Percentiles rank a stretch among this genome's conserved stretches.
phyloP scores from a whole-genome alignment of 805 yeast genomes.

The Saccharomyces jurei region DNA sequence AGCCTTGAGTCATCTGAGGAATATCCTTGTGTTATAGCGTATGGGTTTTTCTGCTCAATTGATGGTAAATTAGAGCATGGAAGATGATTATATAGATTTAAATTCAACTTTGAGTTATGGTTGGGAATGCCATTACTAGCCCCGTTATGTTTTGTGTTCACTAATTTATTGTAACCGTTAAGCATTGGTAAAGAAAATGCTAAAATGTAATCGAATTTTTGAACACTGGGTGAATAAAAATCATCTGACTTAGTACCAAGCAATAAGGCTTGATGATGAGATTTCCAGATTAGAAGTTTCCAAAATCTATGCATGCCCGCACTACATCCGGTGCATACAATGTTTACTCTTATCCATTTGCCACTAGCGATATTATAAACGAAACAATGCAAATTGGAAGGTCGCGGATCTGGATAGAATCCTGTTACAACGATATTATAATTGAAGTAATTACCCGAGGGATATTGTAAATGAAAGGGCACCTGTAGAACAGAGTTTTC shows the following conservation, averaged over 20 bases:
- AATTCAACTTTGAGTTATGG: not conserved
- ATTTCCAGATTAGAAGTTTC: slow-evolving; percentile 66
- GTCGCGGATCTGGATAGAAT: slow-evolving; percentile 37
- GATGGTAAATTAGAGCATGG: not conserved
- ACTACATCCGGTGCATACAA: slow-evolving; percentile 44
- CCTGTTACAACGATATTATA: slow-evolving; percentile 59
- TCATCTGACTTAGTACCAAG: slow-evolving; percentile 39
- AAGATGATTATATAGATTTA: not conserved
- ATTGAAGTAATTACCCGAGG: slow-evolving; percentile 60
- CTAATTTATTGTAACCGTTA: slow-evolving; percentile 30
- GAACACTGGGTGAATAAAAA: slow-evolving; percentile 30
- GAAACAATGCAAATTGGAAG: slow-evolving; percentile 22
- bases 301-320: slow-evolving; percentile 51
- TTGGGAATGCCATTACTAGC: not conserved
- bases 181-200: slow-evolving; percentile 50
- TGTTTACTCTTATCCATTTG: slow-evolving; percentile 57
- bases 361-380: slow-evolving; percentile 28
- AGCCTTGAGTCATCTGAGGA: not conserved
- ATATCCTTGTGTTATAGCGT: not conserved
- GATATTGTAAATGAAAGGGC: slow-evolving; percentile 39
- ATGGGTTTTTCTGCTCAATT: not conserved
- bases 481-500: slow-evolving; percentile 14
- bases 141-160: not conserved
- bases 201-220: slow-evolving; percentile 37
- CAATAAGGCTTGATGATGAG: slow-evolving; percentile 62